Conservation (phyloP, 495 filamentous ascomycete genomes). For the Chlorociboria aeruginascens region DNA sequence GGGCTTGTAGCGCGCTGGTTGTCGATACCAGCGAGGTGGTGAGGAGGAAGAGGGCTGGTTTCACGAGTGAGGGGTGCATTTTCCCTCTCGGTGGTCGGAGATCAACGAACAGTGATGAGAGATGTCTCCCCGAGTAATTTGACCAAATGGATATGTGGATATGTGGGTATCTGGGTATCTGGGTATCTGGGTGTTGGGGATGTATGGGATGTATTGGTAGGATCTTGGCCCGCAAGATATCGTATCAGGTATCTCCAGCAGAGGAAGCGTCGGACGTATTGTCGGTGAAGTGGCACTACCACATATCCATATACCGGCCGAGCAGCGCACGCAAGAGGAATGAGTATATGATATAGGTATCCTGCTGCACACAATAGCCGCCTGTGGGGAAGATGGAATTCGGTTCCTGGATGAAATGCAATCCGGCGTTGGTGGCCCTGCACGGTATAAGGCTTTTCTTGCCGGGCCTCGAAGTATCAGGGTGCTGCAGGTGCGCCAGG, state of each 20-base stretch:
- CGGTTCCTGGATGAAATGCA: too few relatives aligned
- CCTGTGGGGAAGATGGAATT: neutral
- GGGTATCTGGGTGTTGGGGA: neutral
- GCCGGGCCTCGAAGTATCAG: neutral
- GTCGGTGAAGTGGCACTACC: too few relatives aligned
- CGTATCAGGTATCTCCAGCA: too few relatives aligned
- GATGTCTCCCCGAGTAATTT: too few relatives aligned
- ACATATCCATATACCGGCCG: neutral
- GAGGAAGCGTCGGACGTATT: too few relatives aligned
- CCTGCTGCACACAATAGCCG: neutral
- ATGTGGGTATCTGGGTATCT: too few relatives aligned
- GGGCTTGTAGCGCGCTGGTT: slow-evolving; percentile 3
- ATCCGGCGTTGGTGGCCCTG: neutral
- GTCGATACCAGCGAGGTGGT: neutral
- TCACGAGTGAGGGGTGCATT: slow-evolving; percentile 3
- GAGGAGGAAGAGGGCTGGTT: slow-evolving; percentile 8
- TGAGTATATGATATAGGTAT: neutral
- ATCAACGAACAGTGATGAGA: neutral
- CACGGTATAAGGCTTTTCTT: slow-evolving; percentile 1
- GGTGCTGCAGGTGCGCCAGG: too few relatives aligned
- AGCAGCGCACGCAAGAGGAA: neutral
- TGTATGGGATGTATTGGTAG: too few relatives aligned
- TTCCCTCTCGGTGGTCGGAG: neutral
- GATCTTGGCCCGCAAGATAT: slow-evolving; percentile 10
- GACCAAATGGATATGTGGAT: too few relatives aligned